Evolutionary conservation across 2,329 filamentous ascomycete species (phyloP).

Genomic region (Phaeosphaeria sp.): DNA sequence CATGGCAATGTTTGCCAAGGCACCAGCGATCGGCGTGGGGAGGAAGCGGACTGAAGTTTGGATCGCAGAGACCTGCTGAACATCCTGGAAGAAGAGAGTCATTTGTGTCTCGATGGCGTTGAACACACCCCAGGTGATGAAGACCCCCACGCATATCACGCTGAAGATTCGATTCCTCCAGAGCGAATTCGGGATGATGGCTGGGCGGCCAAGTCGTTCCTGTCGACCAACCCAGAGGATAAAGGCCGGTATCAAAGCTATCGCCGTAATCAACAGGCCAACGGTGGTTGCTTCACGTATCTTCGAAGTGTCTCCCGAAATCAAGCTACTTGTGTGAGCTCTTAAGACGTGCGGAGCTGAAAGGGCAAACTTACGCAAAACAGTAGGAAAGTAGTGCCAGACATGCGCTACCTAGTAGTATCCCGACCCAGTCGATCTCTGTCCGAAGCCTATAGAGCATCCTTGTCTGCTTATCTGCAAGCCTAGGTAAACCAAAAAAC

Average conservation of each 20-base stretch:
- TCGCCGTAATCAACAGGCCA: constrained; percentile 53
- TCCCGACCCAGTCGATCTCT: constrained; percentile 63
- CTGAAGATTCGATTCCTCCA: constrained; percentile 66
- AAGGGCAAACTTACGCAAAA: constrained; percentile 55
- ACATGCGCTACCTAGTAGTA: constrained; percentile 53
- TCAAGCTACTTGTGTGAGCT: constrained; percentile 1
- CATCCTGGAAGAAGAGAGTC: constrained; percentile 54
- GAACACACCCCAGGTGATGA: constrained; percentile 47
- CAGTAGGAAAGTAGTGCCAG: constrained; percentile 60
- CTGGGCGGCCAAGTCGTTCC: constrained; percentile 54
- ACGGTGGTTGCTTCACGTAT: constrained; percentile 56
- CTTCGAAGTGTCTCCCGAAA: constrained; percentile 50
- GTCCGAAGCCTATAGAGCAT: constrained; percentile 40
- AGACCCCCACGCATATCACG: constrained; percentile 58
- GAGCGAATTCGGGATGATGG: constrained; percentile 67
- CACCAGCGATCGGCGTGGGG: constrained; percentile 49
- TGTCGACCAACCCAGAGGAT: constrained; percentile 61
- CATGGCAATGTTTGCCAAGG: constrained; percentile 53
- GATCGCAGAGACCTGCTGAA: constrained; percentile 43
- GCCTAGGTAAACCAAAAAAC: constrained; percentile 47
- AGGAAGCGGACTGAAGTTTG: constrained; percentile 53
- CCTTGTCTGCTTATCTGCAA: constrained; percentile 27
- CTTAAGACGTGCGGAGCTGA: neutral
- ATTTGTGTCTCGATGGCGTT: constrained; percentile 49
- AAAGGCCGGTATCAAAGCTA: constrained; percentile 57